A percentile compares a stretch with the other conserved stretches of the same genome.
phyloP scores from a whole-genome alignment of 164 flowering plant species.

The Taxillus chinensis region DNA sequence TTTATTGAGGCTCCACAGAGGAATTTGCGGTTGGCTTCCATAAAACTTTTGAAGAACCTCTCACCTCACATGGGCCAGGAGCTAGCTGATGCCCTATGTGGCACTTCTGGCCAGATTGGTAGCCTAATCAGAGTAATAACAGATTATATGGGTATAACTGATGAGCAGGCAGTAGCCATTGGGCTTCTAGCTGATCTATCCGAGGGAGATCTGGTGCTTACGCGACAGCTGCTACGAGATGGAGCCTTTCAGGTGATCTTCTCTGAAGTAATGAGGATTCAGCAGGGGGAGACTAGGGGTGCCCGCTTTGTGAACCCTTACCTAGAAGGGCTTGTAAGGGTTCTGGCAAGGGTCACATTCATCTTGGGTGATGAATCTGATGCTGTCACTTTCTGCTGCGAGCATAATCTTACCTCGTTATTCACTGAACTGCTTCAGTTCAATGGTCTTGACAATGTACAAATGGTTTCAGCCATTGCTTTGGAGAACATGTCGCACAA shows the following conservation, averaged over 20 bases:
- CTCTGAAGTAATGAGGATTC: conserved; percentile 35
- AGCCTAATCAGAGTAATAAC: conserved; percentile 53
- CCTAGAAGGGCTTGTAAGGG: conserved; percentile 72
- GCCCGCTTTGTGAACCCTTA: conserved; percentile 71
- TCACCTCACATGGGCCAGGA: conserved; percentile 87
- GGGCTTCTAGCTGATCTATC: conserved; percentile 87
- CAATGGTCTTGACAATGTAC: conserved; percentile 86
- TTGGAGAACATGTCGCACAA: conserved; percentile 69
- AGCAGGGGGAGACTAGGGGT: conserved; percentile 63
- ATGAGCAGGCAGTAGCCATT: conserved; percentile 88
- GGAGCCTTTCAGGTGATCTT: conserved; percentile 50
- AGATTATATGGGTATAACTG: conserved; percentile 53
- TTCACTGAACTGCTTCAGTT: conserved; percentile 70
- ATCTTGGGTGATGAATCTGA: conserved; percentile 47
- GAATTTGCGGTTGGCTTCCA: conserved; percentile 70
- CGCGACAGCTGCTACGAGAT: conserved; percentile 64
- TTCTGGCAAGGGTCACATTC: conserved; percentile 76
- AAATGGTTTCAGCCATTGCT: conserved; percentile 76
- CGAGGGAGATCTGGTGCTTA: conserved; percentile 69
- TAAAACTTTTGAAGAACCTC: conserved; percentile 75
- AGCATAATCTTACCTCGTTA: conserved; percentile 50
- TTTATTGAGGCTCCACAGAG: conserved; percentile 84
- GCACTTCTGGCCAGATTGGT: conserved; percentile 69
- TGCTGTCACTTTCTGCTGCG: conserved; percentile 50
- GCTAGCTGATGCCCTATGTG: conserved; percentile 68